phyloP scores from a whole-genome alignment of 352 stramenopile species.

The Globisporangium orthogonon region DNA sequence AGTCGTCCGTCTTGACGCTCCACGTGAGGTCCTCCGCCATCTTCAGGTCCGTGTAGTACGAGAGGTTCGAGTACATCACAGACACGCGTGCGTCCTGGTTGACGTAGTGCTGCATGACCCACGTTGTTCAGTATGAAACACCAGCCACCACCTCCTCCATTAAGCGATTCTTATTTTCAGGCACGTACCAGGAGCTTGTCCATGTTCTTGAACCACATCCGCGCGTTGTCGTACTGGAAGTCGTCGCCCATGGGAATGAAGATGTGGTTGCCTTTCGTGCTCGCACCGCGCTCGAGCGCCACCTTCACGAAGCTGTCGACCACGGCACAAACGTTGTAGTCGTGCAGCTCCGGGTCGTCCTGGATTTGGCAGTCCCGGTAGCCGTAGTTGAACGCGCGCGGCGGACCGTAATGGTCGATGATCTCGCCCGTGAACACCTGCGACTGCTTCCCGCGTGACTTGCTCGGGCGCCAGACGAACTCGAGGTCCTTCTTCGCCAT shows the following conservation, averaged over 20 bases:
- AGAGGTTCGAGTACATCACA: slow-evolving; percentile 95
- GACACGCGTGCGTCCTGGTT: slow-evolving; percentile 90
- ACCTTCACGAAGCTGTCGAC: slow-evolving; percentile 87
- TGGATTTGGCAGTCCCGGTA: slow-evolving; percentile 75
- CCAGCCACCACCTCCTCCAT: background rate
- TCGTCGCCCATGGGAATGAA: slow-evolving; percentile 93
- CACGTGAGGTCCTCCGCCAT: slow-evolving; percentile 69
- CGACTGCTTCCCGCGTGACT: slow-evolving; percentile 72
- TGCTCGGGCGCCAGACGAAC: slow-evolving; percentile 93
- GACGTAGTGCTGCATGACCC: slow-evolving; percentile 64
- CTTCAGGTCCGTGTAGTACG: slow-evolving; percentile 94
- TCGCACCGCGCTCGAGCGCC: slow-evolving; percentile 52
- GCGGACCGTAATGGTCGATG: slow-evolving; percentile 74
- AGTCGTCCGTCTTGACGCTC: slow-evolving; percentile 93
- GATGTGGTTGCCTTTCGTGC: slow-evolving; percentile 77
- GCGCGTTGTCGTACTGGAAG: slow-evolving; percentile 91
- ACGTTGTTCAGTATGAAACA: background rate
- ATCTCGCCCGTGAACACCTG: slow-evolving; percentile 88
- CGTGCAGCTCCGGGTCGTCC: slow-evolving; percentile 77
- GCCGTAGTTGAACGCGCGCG: slow-evolving; percentile 68
- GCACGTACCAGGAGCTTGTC: slow-evolving; percentile 89
- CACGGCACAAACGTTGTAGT: slow-evolving; percentile 84
- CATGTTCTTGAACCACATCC: slow-evolving; percentile 92
- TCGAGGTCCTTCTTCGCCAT: slow-evolving; percentile 88
- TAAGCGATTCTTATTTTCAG: background rate